Percentiles rank a stretch among this genome's conserved stretches.
phyloP scores from a whole-genome alignment of 1,284 basidiomycete genomes.

The Coniferiporia sulphurascens region DNA sequence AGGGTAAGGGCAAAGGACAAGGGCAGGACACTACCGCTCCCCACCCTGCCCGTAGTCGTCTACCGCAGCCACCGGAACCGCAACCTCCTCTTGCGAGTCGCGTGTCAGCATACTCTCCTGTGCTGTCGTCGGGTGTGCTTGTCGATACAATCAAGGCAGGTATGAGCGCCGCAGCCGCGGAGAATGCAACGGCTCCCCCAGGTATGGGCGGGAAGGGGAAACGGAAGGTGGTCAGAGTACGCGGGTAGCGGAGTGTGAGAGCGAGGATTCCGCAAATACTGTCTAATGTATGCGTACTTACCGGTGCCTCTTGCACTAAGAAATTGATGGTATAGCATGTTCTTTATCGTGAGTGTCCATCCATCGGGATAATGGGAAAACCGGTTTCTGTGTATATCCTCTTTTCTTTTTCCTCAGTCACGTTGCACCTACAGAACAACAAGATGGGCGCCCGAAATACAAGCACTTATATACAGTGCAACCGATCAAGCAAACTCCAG shows the following conservation, averaged over 20 bases:
- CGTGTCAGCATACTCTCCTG: slow-evolving; percentile 64
- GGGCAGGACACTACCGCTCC: slow-evolving; percentile 21
- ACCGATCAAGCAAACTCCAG: background rate
- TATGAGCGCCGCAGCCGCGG: slow-evolving; percentile 53
- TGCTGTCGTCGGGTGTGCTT: slow-evolving; percentile 65
- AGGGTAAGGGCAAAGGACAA: slow-evolving; percentile 20
- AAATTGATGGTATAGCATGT: too few relatives aligned
- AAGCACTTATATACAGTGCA: too few relatives aligned
- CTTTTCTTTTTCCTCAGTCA: too few relatives aligned
- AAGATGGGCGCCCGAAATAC: too few relatives aligned
- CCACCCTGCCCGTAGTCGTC: slow-evolving; percentile 35
- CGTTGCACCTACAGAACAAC: too few relatives aligned
- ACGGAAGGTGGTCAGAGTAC: slow-evolving; percentile 74
- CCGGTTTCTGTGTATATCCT: too few relatives aligned
- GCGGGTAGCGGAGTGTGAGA: slow-evolving; percentile 33
- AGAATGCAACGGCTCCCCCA: slow-evolving; percentile 30
- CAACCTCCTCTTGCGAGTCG: slow-evolving; percentile 49
- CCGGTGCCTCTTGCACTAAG: too few relatives aligned
- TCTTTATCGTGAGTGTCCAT: too few relatives aligned
- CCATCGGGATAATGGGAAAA: too few relatives aligned
- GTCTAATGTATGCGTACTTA: too few relatives aligned
- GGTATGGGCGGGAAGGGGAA: slow-evolving; percentile 47
- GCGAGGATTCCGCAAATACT: slow-evolving; percentile 3
- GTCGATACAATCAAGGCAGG: slow-evolving; percentile 77
- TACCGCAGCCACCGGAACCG: slow-evolving; percentile 50